These are phyloP conservation scores for Rhodotorula paludigena DNA, from an alignment of 768 basidiomycete species.

Conservation along the genomic window DNA sequence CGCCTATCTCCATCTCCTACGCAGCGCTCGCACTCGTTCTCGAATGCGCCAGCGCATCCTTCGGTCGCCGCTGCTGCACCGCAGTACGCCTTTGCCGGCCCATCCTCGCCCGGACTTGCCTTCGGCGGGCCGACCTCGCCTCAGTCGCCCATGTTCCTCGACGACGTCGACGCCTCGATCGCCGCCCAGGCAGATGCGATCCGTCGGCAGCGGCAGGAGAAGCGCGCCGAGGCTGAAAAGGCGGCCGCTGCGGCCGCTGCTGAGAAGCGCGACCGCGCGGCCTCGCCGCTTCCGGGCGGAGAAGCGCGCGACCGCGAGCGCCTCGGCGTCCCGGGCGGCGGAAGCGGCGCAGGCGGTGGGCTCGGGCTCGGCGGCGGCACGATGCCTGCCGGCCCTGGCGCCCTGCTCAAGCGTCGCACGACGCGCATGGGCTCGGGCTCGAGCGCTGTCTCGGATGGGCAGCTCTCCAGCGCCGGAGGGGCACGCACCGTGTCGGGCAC, in stretches of 20 bases:
- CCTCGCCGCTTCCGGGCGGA: neutral
- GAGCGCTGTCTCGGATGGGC: neutral
- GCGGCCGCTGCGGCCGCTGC: conserved; percentile 57
- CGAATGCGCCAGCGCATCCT: neutral
- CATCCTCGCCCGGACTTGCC: too few relatives aligned
- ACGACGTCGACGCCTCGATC: conserved; percentile 57
- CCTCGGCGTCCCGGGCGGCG: too few relatives aligned
- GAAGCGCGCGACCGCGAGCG: too few relatives aligned
- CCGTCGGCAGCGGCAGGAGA: conserved; percentile 67
- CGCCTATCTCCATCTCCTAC: neutral
- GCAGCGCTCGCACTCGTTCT: neutral
- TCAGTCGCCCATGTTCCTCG: conserved; percentile 52
- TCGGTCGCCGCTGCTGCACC: neutral
- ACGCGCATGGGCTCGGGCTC: conserved; percentile 12
- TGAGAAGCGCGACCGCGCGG: conserved; percentile 27
- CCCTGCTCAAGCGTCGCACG: conserved; percentile 2
- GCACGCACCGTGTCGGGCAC: neutral
- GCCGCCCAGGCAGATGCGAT: conserved; percentile 84
- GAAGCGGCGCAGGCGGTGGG: neutral
- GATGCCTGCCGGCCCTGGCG: neutral
- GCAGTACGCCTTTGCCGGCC: too few relatives aligned
- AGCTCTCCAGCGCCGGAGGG: neutral
- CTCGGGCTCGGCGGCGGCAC: too few relatives aligned
- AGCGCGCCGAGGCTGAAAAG: conserved; percentile 53
- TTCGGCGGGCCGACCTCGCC: conserved; percentile 34